A percentile compares a stretch with the other conserved stretches of the same genome.
These are phyloP conservation scores for Termitomyces sp. DNA, from an alignment of 768 basidiomycete genomes.

Conservation along the genomic window DNA sequence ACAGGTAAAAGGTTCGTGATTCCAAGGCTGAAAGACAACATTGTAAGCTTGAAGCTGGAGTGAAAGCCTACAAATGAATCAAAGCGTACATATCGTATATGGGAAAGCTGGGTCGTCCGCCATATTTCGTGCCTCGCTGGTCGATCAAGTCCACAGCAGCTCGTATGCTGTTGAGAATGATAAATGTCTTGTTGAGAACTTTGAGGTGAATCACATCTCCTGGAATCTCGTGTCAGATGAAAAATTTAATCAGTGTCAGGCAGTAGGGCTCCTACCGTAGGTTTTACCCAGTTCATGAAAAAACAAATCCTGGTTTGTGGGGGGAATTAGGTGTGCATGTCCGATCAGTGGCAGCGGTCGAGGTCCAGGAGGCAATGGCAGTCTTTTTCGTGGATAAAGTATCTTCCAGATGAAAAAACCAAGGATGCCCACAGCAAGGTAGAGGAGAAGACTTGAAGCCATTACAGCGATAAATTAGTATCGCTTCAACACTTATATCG, in stretches of 20 bases:
- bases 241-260: background rate
- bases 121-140: background rate
- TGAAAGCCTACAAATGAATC: background rate
- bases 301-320: constrained; percentile 6
- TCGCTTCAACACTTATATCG: background rate
- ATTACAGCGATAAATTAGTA: background rate
- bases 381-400: background rate
- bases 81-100: constrained; percentile 11
- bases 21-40: background rate
- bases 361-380: background rate
- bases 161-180: constrained; percentile 6
- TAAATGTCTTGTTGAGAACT: constrained; percentile 12
- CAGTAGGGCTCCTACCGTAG: constrained; percentile 22
- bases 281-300: background rate
- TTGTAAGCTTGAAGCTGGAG: background rate
- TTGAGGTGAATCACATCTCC: too few species aligned
- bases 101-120: constrained; percentile 8
- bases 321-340: constrained; percentile 27
- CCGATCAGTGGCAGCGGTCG: constrained; percentile 28
- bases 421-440: background rate
- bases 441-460: background rate
- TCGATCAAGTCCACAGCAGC: background rate
- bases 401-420: background rate
- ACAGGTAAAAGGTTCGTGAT: background rate
- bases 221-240: background rate